phyloP scores from a whole-genome alignment of 192 early-diverging fungal genomes.

The Gonapodya sp. region DNA sequence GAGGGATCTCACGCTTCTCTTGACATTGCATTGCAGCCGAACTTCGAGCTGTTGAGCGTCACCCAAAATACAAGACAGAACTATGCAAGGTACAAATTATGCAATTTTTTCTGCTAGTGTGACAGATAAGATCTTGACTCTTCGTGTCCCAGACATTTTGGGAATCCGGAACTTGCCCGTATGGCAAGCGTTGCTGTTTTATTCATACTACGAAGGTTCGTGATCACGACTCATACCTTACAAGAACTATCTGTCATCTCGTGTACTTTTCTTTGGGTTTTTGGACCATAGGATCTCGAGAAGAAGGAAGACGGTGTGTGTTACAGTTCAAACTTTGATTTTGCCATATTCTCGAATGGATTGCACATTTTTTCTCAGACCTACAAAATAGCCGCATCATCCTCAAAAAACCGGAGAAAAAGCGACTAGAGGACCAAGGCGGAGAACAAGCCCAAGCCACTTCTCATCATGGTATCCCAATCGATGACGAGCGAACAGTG shows the following conservation, averaged over 20 bases:
- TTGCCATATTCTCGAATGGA: no score
- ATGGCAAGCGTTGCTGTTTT: constrained; percentile 1
- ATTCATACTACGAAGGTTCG: neutral
- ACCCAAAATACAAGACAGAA: constrained; percentile 10
- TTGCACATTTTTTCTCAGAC: no score
- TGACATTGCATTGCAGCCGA: neutral
- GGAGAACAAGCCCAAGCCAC: neutral
- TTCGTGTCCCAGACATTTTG: neutral
- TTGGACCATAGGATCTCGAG: neutral
- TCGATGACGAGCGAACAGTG: neutral
- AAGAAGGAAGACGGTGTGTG: constrained; percentile 1
- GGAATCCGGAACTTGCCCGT: constrained; percentile 3
- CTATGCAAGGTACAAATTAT: neutral
- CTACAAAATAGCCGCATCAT: neutral
- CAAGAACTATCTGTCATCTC: no score
- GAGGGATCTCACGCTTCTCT: neutral
- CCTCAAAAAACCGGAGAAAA: neutral
- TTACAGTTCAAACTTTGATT: no score
- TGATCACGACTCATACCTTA: neutral
- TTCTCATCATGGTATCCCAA: neutral
- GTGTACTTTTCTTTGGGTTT: no score
- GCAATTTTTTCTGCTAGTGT: neutral
- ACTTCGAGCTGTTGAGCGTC: constrained; percentile 6
- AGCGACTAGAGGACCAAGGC: neutral
- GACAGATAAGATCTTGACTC: neutral